Percentiles rank a stretch among this genome's conserved stretches.
Conservation (phyloP, 2,329 filamentous ascomycete genomes). For the Juglanconis oblonga region DNA sequence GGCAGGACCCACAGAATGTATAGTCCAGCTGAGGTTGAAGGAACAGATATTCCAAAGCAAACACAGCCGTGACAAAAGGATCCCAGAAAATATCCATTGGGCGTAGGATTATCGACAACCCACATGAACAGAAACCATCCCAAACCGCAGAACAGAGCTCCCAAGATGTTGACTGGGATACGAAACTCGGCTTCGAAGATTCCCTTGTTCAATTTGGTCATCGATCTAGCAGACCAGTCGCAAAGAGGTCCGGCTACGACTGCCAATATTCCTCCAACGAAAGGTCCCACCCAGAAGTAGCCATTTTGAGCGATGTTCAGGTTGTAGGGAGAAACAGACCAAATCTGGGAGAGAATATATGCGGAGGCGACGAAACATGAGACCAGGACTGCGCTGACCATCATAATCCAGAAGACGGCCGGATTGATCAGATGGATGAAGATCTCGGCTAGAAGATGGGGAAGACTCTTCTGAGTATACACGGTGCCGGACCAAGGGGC, state of each 20-base stretch:
- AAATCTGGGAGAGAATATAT: constrained; percentile 23
- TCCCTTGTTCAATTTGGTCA: constrained; percentile 16
- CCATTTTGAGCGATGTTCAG: constrained; percentile 38
- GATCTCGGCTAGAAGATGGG: constrained; percentile 18
- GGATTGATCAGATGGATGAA: constrained; percentile 21
- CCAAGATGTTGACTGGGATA: constrained; percentile 20
- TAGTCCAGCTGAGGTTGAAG: constrained; percentile 24
- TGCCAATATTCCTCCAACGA: constrained; percentile 38
- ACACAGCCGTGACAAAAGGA: constrained; percentile 19
- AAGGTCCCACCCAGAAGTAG: constrained; percentile 39
- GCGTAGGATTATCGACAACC: constrained; percentile 17
- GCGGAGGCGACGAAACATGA: constrained; percentile 19
- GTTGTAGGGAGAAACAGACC: constrained; percentile 24
- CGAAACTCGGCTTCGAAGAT: constrained; percentile 24
- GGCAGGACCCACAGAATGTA: constrained; percentile 30
- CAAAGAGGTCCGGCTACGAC: constrained; percentile 24
- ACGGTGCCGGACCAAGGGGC: neutral
- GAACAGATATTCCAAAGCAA: constrained; percentile 21
- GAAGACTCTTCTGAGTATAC: constrained; percentile 18
- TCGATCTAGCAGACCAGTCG: constrained; percentile 20
- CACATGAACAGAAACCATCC: constrained; percentile 24
- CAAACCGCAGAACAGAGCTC: constrained; percentile 15
- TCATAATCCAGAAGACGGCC: constrained; percentile 23
- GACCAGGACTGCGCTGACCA: constrained; percentile 22
- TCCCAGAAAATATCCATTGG: constrained; percentile 18